Conservation (phyloP, 2,329 filamentous ascomycete genomes). For the Diaporthe australafricana region DNA sequence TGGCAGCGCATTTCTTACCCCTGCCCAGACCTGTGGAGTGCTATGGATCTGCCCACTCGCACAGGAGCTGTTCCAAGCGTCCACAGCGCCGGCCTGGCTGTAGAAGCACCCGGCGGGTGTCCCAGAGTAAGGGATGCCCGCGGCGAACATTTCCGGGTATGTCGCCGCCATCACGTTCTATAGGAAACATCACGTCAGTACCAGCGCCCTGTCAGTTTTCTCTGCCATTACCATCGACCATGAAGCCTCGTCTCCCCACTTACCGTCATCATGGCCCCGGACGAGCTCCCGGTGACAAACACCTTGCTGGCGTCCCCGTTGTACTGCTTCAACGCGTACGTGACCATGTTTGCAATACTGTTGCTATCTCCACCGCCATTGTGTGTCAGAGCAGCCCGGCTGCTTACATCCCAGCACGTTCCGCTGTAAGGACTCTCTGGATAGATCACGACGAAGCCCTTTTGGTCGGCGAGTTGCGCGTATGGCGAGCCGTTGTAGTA, state of each 20-base stretch:
- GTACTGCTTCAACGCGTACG: slow-evolving; percentile 59
- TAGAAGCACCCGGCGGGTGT: slow-evolving; percentile 67
- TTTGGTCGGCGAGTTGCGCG: slow-evolving; percentile 62
- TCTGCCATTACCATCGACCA: not conserved
- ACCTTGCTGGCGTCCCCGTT: slow-evolving; percentile 58
- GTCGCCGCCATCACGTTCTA: slow-evolving; percentile 62
- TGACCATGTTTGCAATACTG: slow-evolving; percentile 65
- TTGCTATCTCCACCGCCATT: slow-evolving; percentile 63
- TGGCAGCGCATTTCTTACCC: slow-evolving; percentile 33
- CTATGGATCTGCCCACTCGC: slow-evolving; percentile 60
- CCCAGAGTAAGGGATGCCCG: slow-evolving; percentile 62
- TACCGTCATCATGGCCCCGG: slow-evolving; percentile 65
- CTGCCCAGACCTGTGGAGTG: slow-evolving; percentile 54
- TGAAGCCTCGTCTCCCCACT: not conserved
- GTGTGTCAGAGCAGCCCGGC: slow-evolving; percentile 59
- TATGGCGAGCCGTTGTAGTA: slow-evolving; percentile 65
- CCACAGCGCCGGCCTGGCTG: slow-evolving; percentile 45
- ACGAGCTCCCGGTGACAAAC: slow-evolving; percentile 61
- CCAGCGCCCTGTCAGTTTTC: not conserved
- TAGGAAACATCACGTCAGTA: not conserved
- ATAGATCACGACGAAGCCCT: slow-evolving; percentile 67
- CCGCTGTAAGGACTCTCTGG: slow-evolving; percentile 55
- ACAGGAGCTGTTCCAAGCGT: slow-evolving; percentile 66
- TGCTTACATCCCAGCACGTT: slow-evolving; percentile 71
- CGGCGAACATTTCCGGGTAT: slow-evolving; percentile 66